A percentile compares a stretch with the other conserved stretches of the same genome.
Evolutionary conservation across 768 basidiomycete species (phyloP).

Genomic region (Cyathus striatus): DNA sequence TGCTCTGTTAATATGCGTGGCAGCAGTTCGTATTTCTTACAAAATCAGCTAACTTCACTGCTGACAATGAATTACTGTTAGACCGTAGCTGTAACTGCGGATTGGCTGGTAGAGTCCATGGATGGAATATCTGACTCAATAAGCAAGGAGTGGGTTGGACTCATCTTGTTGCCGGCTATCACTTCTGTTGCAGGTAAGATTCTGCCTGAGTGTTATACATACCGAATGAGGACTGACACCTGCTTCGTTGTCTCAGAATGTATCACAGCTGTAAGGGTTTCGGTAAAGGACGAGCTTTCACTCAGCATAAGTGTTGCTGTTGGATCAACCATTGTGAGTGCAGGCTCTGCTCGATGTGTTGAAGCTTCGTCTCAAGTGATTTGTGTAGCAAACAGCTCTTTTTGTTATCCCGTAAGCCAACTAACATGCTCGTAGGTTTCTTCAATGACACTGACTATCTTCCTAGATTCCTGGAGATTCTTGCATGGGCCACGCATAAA

Average conservation of each 20-base stretch:
- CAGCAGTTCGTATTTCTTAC: constrained; percentile 44
- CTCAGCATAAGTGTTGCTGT: constrained; percentile 83
- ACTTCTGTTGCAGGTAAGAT: constrained; percentile 69
- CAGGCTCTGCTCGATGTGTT: not conserved
- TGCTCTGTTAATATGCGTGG: constrained; percentile 50
- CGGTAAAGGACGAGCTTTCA: constrained; percentile 77
- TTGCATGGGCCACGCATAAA: constrained; percentile 80
- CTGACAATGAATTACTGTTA: constrained; percentile 13
- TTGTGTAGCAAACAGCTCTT: constrained; percentile 55
- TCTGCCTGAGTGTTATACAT: not conserved
- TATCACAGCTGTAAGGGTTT: constrained; percentile 86
- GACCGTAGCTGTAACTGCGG: constrained; percentile 54
- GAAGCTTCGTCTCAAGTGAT: not conserved
- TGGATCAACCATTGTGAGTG: constrained; percentile 67
- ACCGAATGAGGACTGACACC: not conserved
- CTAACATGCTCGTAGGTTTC: not conserved
- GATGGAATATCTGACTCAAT: constrained; percentile 67
- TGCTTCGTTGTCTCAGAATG: constrained; percentile 49
- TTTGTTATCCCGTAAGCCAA: constrained; percentile 38
- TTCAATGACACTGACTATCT: not conserved
- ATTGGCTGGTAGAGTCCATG: constrained; percentile 79
- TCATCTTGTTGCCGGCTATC: constrained; percentile 85
- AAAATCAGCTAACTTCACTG: not conserved
- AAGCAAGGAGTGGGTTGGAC: constrained; percentile 83
- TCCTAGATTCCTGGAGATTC: constrained; percentile 63